phyloP scores from a whole-genome alignment of 148 eudicot genomes.

The Nepenthes gracilis region DNA sequence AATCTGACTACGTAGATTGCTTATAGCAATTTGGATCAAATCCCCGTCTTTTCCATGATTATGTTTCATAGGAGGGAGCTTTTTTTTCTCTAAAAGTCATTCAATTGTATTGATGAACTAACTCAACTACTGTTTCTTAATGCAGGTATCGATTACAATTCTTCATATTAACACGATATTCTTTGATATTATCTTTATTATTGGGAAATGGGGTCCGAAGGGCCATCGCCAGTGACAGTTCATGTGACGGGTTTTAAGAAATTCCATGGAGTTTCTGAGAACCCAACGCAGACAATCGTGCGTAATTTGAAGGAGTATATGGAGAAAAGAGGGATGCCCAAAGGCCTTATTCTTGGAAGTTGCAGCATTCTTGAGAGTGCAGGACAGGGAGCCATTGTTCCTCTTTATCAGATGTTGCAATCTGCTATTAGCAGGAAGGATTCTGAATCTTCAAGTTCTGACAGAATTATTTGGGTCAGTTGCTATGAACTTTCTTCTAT shows the following conservation, averaged over 20 bases:
- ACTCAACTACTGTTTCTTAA: background rate
- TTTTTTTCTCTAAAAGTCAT: too few relatives aligned
- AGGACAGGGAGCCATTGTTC: conserved; percentile 77
- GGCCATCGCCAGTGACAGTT: conserved; percentile 61
- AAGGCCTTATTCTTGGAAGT: conserved; percentile 76
- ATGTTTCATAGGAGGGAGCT: too few relatives aligned
- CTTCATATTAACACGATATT: background rate
- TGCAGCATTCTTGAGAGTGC: conserved; percentile 92
- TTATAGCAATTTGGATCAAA: too few relatives aligned
- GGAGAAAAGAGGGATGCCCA: conserved; percentile 60
- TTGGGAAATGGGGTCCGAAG: conserved; percentile 89
- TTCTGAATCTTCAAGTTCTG: conserved; percentile 26
- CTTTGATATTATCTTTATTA: background rate
- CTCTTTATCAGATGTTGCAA: conserved; percentile 76
- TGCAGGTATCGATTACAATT: background rate
- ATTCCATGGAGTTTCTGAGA: conserved; percentile 91
- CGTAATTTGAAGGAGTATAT: conserved; percentile 48
- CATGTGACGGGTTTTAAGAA: conserved; percentile 93
- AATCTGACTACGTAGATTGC: too few relatives aligned
- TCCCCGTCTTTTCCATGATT: too few relatives aligned
- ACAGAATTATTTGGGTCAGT: conserved; percentile 79
- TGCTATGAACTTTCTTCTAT: conserved; percentile 5
- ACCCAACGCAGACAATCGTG: conserved; percentile 89
- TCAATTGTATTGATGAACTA: too few relatives aligned
- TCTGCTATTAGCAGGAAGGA: conserved; percentile 36